Percentiles rank a stretch among this genome's conserved stretches.
Conservation (phyloP, 495 filamentous ascomycete species). For the Xylaria castorea region DNA sequence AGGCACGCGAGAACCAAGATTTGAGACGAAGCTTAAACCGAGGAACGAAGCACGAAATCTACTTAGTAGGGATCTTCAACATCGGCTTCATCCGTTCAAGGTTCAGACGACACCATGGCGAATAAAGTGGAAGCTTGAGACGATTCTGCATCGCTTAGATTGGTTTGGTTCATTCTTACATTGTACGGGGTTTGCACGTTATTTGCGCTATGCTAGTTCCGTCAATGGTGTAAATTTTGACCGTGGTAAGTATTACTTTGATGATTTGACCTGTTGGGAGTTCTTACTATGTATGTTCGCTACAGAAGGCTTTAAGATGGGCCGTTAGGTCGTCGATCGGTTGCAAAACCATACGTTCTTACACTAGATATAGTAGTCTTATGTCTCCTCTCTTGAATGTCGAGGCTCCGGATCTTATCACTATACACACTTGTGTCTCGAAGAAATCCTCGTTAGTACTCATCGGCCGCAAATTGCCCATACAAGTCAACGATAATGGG, state of each 20-base stretch:
- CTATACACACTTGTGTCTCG: not conserved
- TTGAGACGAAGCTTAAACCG: not conserved
- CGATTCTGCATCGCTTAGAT: not conserved
- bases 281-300: not conserved
- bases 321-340: not conserved
- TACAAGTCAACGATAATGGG: not conserved
- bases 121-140: not conserved
- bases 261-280: not conserved
- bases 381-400: not conserved
- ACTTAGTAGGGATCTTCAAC: not conserved
- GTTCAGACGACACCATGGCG: not conserved
- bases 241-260: not conserved
- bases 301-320: not conserved
- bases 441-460: not conserved
- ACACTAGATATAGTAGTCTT: too few relatives aligned
- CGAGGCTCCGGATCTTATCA: not conserved
- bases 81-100: not conserved
- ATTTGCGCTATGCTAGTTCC: not conserved
- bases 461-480: not conserved
- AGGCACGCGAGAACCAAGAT: constrained; percentile 10
- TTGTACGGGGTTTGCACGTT: not conserved
- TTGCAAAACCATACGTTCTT: not conserved
- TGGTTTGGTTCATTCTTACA: not conserved
- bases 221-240: not conserved
- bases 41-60: not conserved